These are phyloP conservation scores for Pichia thaimueangensis DNA, from an alignment of 805 yeast species.

Conservation along the genomic window DNA sequence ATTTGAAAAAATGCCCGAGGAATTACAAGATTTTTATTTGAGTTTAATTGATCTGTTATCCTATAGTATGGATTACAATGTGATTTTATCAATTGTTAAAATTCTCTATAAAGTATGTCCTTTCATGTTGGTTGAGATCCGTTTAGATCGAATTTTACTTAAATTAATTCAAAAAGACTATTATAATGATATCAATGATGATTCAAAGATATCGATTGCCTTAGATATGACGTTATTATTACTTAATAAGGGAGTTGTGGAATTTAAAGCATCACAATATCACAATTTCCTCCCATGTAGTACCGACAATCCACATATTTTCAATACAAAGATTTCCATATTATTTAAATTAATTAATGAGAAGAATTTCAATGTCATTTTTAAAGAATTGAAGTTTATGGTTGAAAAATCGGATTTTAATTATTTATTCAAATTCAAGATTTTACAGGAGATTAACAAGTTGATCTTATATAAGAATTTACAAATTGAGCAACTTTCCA, in stretches of 20 bases:
- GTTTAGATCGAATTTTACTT: slow-evolving; percentile 46
- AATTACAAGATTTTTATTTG: slow-evolving; percentile 48
- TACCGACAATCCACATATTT: slow-evolving; percentile 40
- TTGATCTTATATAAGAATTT: slow-evolving; percentile 17
- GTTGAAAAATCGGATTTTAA: slow-evolving; percentile 26
- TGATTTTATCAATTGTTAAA: slow-evolving; percentile 53
- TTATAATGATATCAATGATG: slow-evolving; percentile 2
- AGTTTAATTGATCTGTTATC: slow-evolving; percentile 38
- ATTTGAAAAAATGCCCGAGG: slow-evolving; percentile 28
- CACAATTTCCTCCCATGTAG: slow-evolving; percentile 53
- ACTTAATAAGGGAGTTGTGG: slow-evolving; percentile 31
- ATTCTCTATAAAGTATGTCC: slow-evolving; percentile 56
- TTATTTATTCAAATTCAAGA: slow-evolving; percentile 31
- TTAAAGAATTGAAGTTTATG: slow-evolving; percentile 60
- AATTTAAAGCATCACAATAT: slow-evolving; percentile 30
- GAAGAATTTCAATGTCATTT: slow-evolving; percentile 42
- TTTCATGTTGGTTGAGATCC: slow-evolving; percentile 39
- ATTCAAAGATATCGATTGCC: slow-evolving; percentile 5
- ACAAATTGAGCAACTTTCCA: slow-evolving; percentile 42
- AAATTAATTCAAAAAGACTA: slow-evolving; percentile 14
- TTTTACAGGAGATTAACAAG: slow-evolving; percentile 50
- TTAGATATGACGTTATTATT: slow-evolving; percentile 20
- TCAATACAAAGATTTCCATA: slow-evolving; percentile 50
- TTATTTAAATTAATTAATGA: slow-evolving; percentile 53
- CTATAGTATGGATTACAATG: slow-evolving; percentile 50